phyloP scores from a whole-genome alignment of 768 basidiomycete species.

The Naganishia kalamii region DNA sequence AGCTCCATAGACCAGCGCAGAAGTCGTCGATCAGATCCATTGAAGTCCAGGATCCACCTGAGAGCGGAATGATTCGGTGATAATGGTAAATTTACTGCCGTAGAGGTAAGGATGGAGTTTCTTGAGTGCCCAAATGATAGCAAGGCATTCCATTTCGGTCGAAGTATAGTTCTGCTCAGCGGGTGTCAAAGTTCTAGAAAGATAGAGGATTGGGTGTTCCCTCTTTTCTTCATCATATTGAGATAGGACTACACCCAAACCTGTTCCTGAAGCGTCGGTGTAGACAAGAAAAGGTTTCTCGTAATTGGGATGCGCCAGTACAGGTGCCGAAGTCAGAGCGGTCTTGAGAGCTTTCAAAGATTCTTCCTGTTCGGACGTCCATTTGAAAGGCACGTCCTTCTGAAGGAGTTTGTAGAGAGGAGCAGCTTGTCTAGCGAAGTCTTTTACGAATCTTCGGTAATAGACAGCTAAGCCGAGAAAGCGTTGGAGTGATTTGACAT shows the following conservation, averaged over 20 bases:
- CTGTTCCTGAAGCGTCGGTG: conserved; percentile 12
- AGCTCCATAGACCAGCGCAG: conserved; percentile 17
- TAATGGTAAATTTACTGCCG: background rate
- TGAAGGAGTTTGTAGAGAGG: no score
- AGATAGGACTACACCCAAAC: conserved; percentile 6
- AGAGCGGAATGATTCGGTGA: conserved; percentile 12
- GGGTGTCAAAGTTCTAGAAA: conserved; percentile 5
- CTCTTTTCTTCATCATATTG: background rate
- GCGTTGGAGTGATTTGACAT: no score
- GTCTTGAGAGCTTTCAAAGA: conserved; percentile 12
- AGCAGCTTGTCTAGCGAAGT: no score
- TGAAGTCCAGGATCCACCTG: conserved; percentile 13
- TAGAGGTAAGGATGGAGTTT: conserved; percentile 11
- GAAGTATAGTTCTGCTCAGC: conserved; percentile 12
- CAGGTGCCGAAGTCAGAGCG: background rate
- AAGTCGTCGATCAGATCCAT: conserved; percentile 4
- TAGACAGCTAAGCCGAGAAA: no score
- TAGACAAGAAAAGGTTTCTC: background rate
- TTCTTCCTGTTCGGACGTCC: no score
- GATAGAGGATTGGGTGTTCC: conserved; percentile 4
- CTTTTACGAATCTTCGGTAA: no score
- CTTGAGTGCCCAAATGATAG: background rate
- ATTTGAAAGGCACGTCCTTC: no score
- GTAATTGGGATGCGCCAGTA: conserved; percentile 3
- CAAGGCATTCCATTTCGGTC: no score